Conservation (phyloP, 495 filamentous ascomycete species). For the Zalerion maritima region DNA sequence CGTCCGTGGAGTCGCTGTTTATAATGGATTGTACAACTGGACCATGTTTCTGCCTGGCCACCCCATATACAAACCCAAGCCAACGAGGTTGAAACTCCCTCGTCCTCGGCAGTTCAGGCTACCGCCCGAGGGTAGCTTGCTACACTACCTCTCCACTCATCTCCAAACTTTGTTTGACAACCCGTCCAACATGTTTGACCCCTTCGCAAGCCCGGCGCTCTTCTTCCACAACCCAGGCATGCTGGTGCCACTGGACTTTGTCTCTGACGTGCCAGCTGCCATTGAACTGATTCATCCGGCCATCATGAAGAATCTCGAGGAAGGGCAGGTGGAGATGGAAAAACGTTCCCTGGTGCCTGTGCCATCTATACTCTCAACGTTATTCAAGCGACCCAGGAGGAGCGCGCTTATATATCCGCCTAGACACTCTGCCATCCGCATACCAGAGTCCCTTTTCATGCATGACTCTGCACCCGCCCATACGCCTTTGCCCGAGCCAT, state of each 20-base stretch:
- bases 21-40: slow-evolving; percentile 42
- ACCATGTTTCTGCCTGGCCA: slow-evolving; percentile 33
- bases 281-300: no score
- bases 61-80: slow-evolving; percentile 14
- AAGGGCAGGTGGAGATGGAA: no score
- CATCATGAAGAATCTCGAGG: no score
- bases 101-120: background rate
- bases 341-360: no score
- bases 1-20: slow-evolving; percentile 29
- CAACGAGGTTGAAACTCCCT: background rate
- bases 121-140: slow-evolving; percentile 1
- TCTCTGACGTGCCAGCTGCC: no score
- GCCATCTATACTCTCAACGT: no score
- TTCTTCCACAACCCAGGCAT: slow-evolving; percentile 36
- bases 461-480: no score
- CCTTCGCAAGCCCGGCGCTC: slow-evolving; percentile 35
- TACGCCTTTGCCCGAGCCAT: no score
- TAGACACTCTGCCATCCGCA: slow-evolving; percentile 15
- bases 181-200: slow-evolving; percentile 32
- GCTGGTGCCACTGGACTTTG: slow-evolving; percentile 22
- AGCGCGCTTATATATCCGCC: slow-evolving; percentile 22
- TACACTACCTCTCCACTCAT: slow-evolving; percentile 14
- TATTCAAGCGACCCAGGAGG: slow-evolving; percentile 12
- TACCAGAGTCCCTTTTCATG: slow-evolving; percentile 23
- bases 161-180: slow-evolving; percentile 20